Conservation (phyloP, 306 rosid genomes). For the Inga laurina region DNA sequence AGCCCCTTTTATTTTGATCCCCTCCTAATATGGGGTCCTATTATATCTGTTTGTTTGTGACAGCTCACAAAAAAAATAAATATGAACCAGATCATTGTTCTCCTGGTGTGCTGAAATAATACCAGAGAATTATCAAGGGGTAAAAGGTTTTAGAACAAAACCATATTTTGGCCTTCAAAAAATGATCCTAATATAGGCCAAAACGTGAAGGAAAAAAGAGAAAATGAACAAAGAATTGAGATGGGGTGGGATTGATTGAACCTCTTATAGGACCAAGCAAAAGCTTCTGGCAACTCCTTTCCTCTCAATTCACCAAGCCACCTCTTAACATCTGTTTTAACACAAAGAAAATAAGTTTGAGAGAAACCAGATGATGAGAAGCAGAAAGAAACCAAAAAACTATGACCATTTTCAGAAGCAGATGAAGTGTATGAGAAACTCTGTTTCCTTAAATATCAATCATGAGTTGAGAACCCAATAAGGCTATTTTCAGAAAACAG, state of each 20-base stretch:
- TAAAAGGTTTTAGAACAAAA: background rate
- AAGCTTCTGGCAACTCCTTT: constrained; percentile 69
- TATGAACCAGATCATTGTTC: background rate
- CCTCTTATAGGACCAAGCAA: constrained; percentile 92
- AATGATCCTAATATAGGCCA: background rate
- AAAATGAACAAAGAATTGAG: background rate
- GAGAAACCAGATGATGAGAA: background rate
- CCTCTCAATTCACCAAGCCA: constrained; percentile 86
- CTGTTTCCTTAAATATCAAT: background rate
- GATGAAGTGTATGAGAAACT: background rate
- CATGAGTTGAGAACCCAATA: background rate
- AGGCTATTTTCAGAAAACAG: background rate
- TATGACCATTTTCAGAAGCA: background rate
- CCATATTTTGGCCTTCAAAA: background rate
- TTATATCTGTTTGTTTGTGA: background rate
- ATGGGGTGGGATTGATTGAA: constrained; percentile 17
- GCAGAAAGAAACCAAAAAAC: background rate
- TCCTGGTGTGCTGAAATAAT: background rate
- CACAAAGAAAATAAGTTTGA: background rate
- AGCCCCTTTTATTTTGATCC: background rate
- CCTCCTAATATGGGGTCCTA: background rate
- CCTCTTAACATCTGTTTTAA: constrained; percentile 67
- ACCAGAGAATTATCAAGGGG: background rate
- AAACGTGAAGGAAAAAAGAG: background rate
- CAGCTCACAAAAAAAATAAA: background rate